Percentiles rank a stretch among this genome's conserved stretches.
Evolutionary conservation across 305 asterid species (phyloP).

Genomic region (Fraxinus paxiana): DNA sequence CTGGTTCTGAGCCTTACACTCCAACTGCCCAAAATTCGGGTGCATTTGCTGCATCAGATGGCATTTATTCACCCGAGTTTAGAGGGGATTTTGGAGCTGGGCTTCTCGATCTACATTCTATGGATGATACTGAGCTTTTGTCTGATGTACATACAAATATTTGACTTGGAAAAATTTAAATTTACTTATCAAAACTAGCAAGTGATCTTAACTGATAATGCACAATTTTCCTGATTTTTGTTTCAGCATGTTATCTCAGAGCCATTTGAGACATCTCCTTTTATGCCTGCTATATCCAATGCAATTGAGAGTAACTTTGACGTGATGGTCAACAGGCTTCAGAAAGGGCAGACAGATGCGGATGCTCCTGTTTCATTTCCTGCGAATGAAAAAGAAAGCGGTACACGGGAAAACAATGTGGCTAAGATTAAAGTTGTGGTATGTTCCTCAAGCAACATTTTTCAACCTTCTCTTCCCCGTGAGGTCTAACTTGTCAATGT

Average conservation of each 20-base stretch:
- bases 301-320: conserved; percentile 67
- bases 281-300: conserved; percentile 71
- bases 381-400: conserved; percentile 54
- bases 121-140: conserved; percentile 98
- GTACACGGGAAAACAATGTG: conserved; percentile 69
- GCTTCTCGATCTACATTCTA: conserved; percentile 92
- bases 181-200: conserved; percentile 18
- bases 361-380: conserved; percentile 50
- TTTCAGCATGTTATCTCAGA: conserved; percentile 88
- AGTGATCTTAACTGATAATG: conserved; percentile 4
- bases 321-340: conserved; percentile 49
- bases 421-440: conserved; percentile 99
- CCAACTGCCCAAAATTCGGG: conserved; percentile 75
- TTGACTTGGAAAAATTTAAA: not conserved
- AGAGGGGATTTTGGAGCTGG: conserved; percentile 99
- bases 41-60: conserved; percentile 60
- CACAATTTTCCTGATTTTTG: conserved; percentile 25
- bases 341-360: conserved; percentile 51
- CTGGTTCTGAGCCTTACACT: conserved; percentile 70
- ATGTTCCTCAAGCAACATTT: conserved; percentile 21
- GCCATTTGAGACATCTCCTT: conserved; percentile 88
- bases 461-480: not conserved
- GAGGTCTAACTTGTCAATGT: not conserved
- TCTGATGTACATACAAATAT: conserved; percentile 61
- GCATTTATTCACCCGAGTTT: conserved; percentile 75